These are phyloP conservation scores for Geotrichum cucujoidarum DNA, from an alignment of 1,139 yeast genomes.

Conservation along the genomic window DNA sequence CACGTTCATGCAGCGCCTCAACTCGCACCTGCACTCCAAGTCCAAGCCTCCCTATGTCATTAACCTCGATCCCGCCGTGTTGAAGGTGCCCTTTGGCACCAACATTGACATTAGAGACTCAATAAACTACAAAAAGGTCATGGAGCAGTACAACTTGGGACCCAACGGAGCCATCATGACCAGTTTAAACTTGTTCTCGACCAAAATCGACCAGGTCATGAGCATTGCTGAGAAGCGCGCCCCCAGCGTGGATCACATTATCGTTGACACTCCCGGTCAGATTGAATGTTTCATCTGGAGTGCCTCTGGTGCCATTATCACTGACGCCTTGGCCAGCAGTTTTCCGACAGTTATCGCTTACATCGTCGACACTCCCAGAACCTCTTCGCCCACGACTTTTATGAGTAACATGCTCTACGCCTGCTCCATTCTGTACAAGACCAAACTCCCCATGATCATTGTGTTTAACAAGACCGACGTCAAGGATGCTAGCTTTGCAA, in stretches of 20 bases:
- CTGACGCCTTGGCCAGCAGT: conserved; percentile 93
- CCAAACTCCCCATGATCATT: conserved; percentile 92
- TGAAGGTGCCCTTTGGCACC: conserved; percentile 86
- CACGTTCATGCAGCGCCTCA: conserved; percentile 92
- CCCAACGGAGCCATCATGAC: conserved; percentile 99
- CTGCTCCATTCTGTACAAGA: conserved; percentile 91
- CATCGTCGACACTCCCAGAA: conserved; percentile 93
- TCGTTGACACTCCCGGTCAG: conserved; percentile 97
- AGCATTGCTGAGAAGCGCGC: conserved; percentile 77
- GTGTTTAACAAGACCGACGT: conserved; percentile 96
- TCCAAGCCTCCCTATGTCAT: conserved; percentile 73
- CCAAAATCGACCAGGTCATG: conserved; percentile 94
- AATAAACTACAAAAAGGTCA: conserved; percentile 89
- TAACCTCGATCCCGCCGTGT: conserved; percentile 93
- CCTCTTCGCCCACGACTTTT: conserved; percentile 90
- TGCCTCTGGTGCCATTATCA: conserved; percentile 93
- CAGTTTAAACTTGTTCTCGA: conserved; percentile 81
- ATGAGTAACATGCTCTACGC: conserved; percentile 98
- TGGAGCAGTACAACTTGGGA: conserved; percentile 86
- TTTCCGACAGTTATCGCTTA: conserved; percentile 95
- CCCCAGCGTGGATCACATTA: conserved; percentile 56
- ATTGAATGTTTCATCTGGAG: conserved; percentile 91
- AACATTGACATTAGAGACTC: conserved; percentile 96
- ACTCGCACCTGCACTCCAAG: conserved; percentile 75
- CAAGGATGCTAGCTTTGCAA: conserved; percentile 76